Percentiles rank a stretch among this genome's conserved stretches.
Evolutionary conservation across 495 filamentous ascomycete genomes (phyloP).

Genomic region (Aspergillus cristatus): DNA sequence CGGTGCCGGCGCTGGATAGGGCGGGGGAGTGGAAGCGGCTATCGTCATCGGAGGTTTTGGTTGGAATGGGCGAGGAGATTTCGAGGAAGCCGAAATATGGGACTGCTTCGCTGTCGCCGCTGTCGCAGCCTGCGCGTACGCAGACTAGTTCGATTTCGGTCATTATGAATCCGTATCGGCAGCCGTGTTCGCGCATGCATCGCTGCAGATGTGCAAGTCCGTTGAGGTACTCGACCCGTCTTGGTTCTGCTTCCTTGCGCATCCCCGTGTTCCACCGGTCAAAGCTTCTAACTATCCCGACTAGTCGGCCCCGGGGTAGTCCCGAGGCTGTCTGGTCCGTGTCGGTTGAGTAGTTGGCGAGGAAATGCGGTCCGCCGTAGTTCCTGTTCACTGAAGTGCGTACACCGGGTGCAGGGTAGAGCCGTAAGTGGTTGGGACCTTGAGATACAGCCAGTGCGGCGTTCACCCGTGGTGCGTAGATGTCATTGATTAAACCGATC

Average conservation of each 20-base stretch:
- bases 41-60: constrained; percentile 23
- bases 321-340: constrained; percentile 62
- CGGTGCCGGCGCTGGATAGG: neutral
- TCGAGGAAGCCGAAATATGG: constrained; percentile 84
- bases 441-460: constrained; percentile 62
- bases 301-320: constrained; percentile 66
- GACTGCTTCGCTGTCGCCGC: constrained; percentile 48
- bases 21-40: neutral
- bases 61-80: constrained; percentile 51
- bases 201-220: constrained; percentile 76
- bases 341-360: constrained; percentile 63
- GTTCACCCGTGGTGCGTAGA: constrained; percentile 73
- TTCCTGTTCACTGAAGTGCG: constrained; percentile 42
- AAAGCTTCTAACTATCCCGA: constrained; percentile 81
- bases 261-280: constrained; percentile 91
- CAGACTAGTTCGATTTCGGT: constrained; percentile 91
- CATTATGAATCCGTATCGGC: constrained; percentile 88
- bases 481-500: constrained; percentile 55
- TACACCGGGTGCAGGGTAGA: constrained; percentile 47
- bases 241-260: constrained; percentile 70
- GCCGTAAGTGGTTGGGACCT: constrained; percentile 48
- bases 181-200: constrained; percentile 85
- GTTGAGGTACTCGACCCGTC: constrained; percentile 76
- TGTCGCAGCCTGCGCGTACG: constrained; percentile 67
- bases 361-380: constrained; percentile 49